Base-by-base conservation (phyloP, 2,329 filamentous ascomycete genomes). In the Alternaria sp. region DNA sequence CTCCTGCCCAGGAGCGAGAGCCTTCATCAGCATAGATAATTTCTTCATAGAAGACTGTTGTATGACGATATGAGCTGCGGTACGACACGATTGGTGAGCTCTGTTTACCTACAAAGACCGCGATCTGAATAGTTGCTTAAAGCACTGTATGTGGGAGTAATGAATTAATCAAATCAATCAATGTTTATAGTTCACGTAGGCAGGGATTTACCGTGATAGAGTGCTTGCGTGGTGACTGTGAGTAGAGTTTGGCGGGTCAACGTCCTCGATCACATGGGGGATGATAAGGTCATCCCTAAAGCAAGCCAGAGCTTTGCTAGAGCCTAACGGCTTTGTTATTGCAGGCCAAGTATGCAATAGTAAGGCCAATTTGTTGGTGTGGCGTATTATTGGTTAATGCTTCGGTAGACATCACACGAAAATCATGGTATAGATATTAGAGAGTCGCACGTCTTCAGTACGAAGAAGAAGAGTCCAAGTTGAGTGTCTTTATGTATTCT, bases 1-100 rank as follows among this genome's bases (percentile, higher is more conserved):
- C 68, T 5, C 20, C 66, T 7, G 79, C 78, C 14, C 57, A 81
- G 70, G 78, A 81, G 47, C 71, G 70, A 55, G 55, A 73, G 55
- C 78, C 78, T 16, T 54, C 28, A 22, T 44, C 57, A 26, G 20
- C 39, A 36, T 49, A 49, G 32, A n/a, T 36, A 1, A 1, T 5
- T 7, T 18, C 14, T 49, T 26, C 7, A 36, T 5, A n/a, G 24
- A 14, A 22, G 20, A 26, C 22, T 8, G 3, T 36, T 38, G 14
- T 5, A 18, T 49, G 30, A 18, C 1, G 4, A 32, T 7, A 12
- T 26, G 14, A 1, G 18, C 22, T 26, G 5, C 1, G 18, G 30
- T 7, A 38, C 3, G 14, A 5, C 30, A 36, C 7, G 12, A 36
- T 18, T 1, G 7, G 12, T 49, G 30, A 49, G 30, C 22, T 36